Base-by-base conservation (phyloP, 768 basidiomycete genomes). In the Glaciozyma antarctica region DNA sequence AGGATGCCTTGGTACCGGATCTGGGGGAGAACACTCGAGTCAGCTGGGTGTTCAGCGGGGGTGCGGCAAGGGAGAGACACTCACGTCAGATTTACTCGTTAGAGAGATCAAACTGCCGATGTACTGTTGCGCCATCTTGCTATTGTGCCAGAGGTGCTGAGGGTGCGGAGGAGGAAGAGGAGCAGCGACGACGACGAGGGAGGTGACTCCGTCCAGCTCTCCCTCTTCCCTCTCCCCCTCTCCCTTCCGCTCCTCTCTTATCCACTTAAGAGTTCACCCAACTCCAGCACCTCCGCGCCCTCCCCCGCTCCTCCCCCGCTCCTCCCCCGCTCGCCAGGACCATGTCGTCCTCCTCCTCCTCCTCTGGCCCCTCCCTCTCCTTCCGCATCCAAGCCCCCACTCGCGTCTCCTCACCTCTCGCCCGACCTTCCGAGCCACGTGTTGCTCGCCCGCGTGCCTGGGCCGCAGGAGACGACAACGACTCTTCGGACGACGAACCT, bases 1-100 rank as follows among this genome's bases (percentile, higher is more conserved):
- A 71, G 53, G 21, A 72, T 34, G 17, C 54, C 66, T 41, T 62
- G 61, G 61, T 65, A 72, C 30, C 64, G 72, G 38, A 71, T 73
- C 69, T 71, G 66, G 5, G 32, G 0, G 13, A 47, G 7, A 22
- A 30, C 7, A 38, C 15, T 4, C 38, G 28, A n/a, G 45, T 51
- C 10, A 21, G 26, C 12, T 32, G 48, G 19, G 43, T n/a, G 52
- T 9, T 48, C 16, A 48, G 9, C 44, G 28, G 6, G 7, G 10
- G 28, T n/a, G n/a, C 51, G 4, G n/a, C 51, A 17, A 3, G 28
- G 6, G 61, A 26, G 17, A n/a, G 32, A 3, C 19, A 55, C 64
- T 38, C 34, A 64, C 65, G 47, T 71, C 66, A 9, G 44, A 51
- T 53, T 71, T 71, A 24, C 52, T 57, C n/a, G 63, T 65, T 15